These are phyloP conservation scores for Luvunga scandens DNA, from an alignment of 345 rosid species.

Conservation along the genomic window DNA sequence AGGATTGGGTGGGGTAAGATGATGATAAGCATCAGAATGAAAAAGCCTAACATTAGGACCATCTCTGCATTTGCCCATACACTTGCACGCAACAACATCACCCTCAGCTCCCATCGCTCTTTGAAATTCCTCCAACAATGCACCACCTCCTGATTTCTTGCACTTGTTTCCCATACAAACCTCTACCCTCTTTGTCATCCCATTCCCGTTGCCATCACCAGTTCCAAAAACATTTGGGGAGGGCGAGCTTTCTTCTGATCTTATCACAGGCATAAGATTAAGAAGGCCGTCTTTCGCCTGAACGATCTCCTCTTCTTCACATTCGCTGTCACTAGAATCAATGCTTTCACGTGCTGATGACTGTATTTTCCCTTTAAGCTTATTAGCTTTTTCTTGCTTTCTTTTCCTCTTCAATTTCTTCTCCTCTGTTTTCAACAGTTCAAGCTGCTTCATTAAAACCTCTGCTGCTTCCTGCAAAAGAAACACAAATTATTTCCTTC, in stretches of 20 bases:
- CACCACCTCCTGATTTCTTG: conserved; percentile 55
- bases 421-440: conserved; percentile 53
- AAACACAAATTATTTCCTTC: no score
- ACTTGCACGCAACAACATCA: conserved; percentile 62
- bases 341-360: conserved; percentile 33
- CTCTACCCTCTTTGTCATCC: conserved; percentile 41
- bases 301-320: conserved; percentile 47
- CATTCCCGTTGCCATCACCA: neutral
- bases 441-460: conserved; percentile 42
- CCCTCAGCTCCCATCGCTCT: conserved; percentile 45
- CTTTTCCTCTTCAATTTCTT: conserved; percentile 49
- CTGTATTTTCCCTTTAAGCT: conserved; percentile 33
- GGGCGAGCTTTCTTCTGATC: neutral
- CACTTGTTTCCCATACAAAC: conserved; percentile 84
- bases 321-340: conserved; percentile 44
- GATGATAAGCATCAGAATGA: conserved; percentile 11
- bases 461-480: conserved; percentile 59
- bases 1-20: conserved; percentile 39
- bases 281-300: conserved; percentile 31
- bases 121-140: conserved; percentile 55
- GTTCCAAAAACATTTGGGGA: neutral
- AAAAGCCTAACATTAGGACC: conserved; percentile 63
- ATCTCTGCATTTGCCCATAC: conserved; percentile 74
- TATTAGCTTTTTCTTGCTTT: conserved; percentile 48
- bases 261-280: conserved; percentile 8